Evolutionary conservation across 2,329 filamentous ascomycete species (phyloP), one percentile per base, ranked within the genome.

Genomic region (Onygena corvina): DNA sequence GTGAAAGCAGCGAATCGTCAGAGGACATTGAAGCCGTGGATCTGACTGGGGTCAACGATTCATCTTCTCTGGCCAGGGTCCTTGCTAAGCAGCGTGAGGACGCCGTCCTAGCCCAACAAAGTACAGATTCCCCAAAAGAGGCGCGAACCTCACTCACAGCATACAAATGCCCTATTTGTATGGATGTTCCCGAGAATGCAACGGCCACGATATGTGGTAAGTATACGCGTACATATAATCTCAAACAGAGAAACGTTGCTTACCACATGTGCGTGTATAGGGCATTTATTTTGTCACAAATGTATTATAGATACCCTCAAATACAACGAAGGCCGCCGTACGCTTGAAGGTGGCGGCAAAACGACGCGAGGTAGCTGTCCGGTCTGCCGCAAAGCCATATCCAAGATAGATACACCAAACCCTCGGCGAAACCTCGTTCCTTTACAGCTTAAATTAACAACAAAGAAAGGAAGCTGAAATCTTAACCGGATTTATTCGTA

Each of bases 261-360:
- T 7, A 31, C 46, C 21, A 18, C 18, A 20, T 29, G 5, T 29
- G 16, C 42, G 1, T 31, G 5, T 51, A 16, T 34, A 79, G 76
- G 78, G 0, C 79, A 82, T 58, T 67, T 81, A 20, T 81, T 81
- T 61, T 82, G 79, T 59, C 77, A 81, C 56, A 73, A 74, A 30
- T 82, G 79, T 56, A 73, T 82, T 35, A 71, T 76, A 46, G 75
- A 79, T 58, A 74, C 76, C n/a, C 63, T 82, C 14, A 74, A 74
- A 33, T 73, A 72, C 21, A 71, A 72, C 36, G 76, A 79, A 55
- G 72, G 72, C 54, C 72, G 66, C 51, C 58, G 70, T 34, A 59
- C 66, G 7, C 68, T 68, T 33, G 58, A 62, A 42, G 54, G 51
- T 6, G 52, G 55, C 2, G 59, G 60, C 2, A 66, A 65, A 47